Percentiles rank a stretch among this genome's conserved stretches.
Evolutionary conservation across 139 green algal genomes (phyloP).

Genomic region (Chlamydomonas sp.): DNA sequence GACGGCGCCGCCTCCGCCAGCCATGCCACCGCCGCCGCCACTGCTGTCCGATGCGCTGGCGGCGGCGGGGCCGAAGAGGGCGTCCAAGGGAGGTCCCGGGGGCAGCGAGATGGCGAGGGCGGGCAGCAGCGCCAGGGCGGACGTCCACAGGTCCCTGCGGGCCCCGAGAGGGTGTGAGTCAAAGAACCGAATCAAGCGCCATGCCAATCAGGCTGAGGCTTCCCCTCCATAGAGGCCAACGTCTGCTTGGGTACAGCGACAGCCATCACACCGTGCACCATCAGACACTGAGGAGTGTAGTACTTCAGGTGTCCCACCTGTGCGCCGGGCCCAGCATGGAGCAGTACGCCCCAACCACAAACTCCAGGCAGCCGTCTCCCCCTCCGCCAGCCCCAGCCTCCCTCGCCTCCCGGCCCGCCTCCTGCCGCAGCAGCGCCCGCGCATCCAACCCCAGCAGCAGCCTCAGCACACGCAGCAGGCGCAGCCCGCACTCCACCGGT

Average conservation of each 20-base stretch:
- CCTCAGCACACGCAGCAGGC: conserved; percentile 25
- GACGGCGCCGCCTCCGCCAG: neutral
- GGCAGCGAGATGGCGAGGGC: conserved; percentile 10
- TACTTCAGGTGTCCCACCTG: too few relatives aligned
- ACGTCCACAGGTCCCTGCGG: conserved; percentile 16
- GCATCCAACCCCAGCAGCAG: conserved; percentile 29
- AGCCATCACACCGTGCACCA: too few relatives aligned
- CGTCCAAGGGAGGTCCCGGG: neutral
- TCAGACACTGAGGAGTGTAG: too few relatives aligned
- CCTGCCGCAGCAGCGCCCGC: neutral
- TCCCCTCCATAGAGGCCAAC: too few relatives aligned
- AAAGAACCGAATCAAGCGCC: neutral
- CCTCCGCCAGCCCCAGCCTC: too few relatives aligned
- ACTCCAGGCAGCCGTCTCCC: neutral
- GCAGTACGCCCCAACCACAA: conserved; percentile 9
- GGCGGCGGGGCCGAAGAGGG: too few relatives aligned
- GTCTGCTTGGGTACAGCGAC: too few relatives aligned
- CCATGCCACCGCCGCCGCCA: neutral
- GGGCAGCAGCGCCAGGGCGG: conserved; percentile 31
- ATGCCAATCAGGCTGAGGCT: neutral
- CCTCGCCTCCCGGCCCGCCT: too few relatives aligned
- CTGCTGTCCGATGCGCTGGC: neutral
- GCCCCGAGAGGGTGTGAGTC: neutral
- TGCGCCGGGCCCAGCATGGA: neutral
- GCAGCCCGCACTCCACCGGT: neutral